These are phyloP conservation scores for Petunia axillaris DNA, from an alignment of 257 asterid species.

Conservation along the genomic window DNA sequence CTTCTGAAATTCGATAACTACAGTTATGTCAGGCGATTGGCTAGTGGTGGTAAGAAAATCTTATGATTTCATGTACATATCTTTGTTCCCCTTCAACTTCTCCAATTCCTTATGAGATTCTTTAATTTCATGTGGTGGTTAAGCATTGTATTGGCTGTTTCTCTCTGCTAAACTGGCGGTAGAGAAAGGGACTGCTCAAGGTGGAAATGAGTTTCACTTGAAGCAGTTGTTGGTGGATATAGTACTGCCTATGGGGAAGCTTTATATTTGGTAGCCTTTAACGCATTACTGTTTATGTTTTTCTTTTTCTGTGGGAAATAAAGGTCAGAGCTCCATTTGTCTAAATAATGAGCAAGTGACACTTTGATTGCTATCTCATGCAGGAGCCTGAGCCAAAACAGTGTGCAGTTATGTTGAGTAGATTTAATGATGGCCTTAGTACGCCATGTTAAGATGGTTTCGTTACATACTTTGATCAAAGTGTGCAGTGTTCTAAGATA, in stretches of 20 bases:
- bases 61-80: not conserved
- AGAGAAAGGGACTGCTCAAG: constrained; percentile 56
- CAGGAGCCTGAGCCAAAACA: constrained; percentile 97
- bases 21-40: constrained; percentile 93
- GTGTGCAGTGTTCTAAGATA: constrained; percentile 55
- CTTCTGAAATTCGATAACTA: constrained; percentile 88
- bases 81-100: not conserved
- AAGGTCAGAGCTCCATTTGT: too few relatives aligned
- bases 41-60: constrained; percentile 71
- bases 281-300: too few relatives aligned
- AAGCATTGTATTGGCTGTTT: constrained; percentile 92
- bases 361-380: constrained; percentile 28
- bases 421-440: constrained; percentile 56
- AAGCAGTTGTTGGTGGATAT: constrained; percentile 72
- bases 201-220: constrained; percentile 56
- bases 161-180: constrained; percentile 89
- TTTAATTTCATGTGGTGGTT: constrained; percentile 25
- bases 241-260: constrained; percentile 79
- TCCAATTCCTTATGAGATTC: too few relatives aligned
- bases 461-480: too few relatives aligned
- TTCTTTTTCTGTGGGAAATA: too few relatives aligned
- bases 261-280: constrained; percentile 18
- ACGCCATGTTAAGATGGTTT: too few relatives aligned
- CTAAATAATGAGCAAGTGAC: constrained; percentile 22
- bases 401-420: constrained; percentile 79